phyloP scores from a whole-genome alignment of 176 grass and related monocot genomes.

The Areca catechu region DNA sequence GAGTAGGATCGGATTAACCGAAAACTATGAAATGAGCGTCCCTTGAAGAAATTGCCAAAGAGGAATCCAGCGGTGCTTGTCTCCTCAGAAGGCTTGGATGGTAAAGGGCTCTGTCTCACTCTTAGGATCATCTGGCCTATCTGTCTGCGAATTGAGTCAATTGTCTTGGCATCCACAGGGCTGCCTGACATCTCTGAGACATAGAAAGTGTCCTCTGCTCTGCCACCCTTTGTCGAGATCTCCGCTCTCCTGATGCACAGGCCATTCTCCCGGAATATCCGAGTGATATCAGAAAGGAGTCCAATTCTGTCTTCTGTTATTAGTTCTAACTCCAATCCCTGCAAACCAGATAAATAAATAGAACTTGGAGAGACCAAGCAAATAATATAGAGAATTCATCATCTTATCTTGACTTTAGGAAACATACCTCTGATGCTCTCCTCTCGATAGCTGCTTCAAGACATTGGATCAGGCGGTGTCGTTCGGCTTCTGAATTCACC shows the following conservation, averaged over 20 bases:
- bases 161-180: conserved; percentile 10
- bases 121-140: not conserved
- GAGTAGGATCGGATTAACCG: conserved; percentile 1
- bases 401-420: not conserved
- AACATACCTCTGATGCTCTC: conserved; percentile 13
- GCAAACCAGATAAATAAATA: not conserved
- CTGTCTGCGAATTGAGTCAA: not conserved
- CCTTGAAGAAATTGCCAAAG: conserved; percentile 1
- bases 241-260: conserved; percentile 4
- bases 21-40: conserved; percentile 3
- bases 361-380: not conserved
- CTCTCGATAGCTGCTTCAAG: conserved; percentile 14
- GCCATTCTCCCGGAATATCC: conserved; percentile 17
- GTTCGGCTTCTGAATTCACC: conserved; percentile 1
- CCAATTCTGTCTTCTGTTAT: conserved; percentile 3
- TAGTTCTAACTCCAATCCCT: conserved; percentile 14
- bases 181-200: conserved; percentile 9
- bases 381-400: not conserved
- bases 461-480: conserved; percentile 6
- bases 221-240: not conserved
- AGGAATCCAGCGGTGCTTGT: not conserved
- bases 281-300: conserved; percentile 12
- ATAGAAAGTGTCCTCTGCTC: conserved; percentile 6
- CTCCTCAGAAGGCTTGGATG: conserved; percentile 1
- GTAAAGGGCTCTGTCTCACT: conserved; percentile 8